A percentile compares a stretch with the other conserved stretches of the same genome.
Conservation (phyloP, 225 moss, liverwort and hornwort species). For the Sphagnum tenellum region DNA sequence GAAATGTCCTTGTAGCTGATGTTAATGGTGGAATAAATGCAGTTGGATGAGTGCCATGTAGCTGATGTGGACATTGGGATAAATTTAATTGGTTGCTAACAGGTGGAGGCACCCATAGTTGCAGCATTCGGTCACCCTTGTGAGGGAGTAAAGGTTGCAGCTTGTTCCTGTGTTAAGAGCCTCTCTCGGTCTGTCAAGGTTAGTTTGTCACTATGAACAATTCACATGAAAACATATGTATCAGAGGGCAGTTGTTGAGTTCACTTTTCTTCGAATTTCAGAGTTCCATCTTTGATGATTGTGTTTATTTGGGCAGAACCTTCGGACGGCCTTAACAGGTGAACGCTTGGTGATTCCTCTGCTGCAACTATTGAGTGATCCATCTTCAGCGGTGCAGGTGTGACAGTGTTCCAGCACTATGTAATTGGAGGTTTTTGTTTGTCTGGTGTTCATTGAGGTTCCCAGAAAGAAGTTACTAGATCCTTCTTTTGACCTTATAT, state of each 20-base stretch:
- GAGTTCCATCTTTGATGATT: neutral
- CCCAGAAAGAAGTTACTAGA: too few species aligned
- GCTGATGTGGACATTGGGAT: neutral
- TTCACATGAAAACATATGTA: too few species aligned
- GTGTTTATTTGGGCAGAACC: conserved; percentile 36
- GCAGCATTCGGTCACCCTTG: conserved; percentile 79
- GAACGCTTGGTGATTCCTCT: conserved; percentile 71
- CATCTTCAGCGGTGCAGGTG: conserved; percentile 84
- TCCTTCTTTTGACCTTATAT: too few species aligned
- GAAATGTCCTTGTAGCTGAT: too few species aligned
- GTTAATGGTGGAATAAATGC: too few species aligned
- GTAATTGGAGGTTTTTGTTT: neutral
- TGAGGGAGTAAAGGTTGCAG: conserved; percentile 75
- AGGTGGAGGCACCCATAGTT: conserved; percentile 74
- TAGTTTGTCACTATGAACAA: conserved; percentile 7
- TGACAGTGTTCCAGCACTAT: neutral
- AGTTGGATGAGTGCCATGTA: too few species aligned
- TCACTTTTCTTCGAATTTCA: too few species aligned
- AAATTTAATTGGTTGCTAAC: conserved; percentile 15
- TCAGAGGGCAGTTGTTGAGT: too few species aligned
- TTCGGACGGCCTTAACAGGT: conserved; percentile 72
- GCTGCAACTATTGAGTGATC: conserved; percentile 67
- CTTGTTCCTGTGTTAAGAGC: conserved; percentile 86
- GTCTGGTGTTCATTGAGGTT: too few species aligned
- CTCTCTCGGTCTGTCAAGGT: conserved; percentile 99